Conservation (phyloP, 1,284 basidiomycete genomes). For the Malassezia restricta region DNA sequence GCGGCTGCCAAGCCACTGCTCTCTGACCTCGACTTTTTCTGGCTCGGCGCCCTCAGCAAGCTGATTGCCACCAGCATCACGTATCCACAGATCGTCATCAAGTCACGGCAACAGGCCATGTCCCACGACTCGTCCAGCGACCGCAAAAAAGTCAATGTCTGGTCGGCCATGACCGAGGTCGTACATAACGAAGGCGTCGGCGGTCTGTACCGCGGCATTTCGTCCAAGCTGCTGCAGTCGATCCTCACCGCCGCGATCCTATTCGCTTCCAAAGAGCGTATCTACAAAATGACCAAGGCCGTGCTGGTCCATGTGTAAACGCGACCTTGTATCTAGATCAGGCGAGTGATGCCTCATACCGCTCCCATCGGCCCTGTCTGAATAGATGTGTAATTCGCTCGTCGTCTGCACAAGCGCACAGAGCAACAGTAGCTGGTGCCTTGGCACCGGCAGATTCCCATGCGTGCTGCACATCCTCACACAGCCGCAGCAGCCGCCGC, state of each 20-base stretch:
- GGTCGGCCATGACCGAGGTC: conserved; percentile 44
- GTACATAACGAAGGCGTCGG: conserved; percentile 35
- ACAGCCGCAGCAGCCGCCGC: conserved; percentile 1
- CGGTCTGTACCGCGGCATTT: conserved; percentile 43
- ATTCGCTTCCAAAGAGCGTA: conserved; percentile 42
- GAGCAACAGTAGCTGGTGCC: neutral
- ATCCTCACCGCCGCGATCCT: conserved; percentile 44
- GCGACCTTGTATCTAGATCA: no score
- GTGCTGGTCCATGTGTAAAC: neutral
- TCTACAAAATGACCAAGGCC: conserved; percentile 30
- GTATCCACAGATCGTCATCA: conserved; percentile 46
- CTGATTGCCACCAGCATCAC: conserved; percentile 42
- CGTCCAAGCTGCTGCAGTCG: conserved; percentile 39
- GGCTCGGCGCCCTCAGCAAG: conserved; percentile 42
- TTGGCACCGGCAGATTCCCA: neutral
- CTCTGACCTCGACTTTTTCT: conserved; percentile 43
- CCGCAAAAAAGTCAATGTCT: conserved; percentile 33
- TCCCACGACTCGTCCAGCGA: conserved; percentile 15
- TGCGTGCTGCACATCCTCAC: conserved; percentile 4
- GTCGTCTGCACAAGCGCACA: neutral
- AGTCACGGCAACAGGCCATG: conserved; percentile 41
- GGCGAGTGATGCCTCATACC: no score
- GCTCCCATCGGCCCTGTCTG: neutral
- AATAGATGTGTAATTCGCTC: neutral
- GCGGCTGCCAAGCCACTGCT: conserved; percentile 18